phyloP scores from a whole-genome alignment of 306 rosid species.

The Vigna nakashimae region DNA sequence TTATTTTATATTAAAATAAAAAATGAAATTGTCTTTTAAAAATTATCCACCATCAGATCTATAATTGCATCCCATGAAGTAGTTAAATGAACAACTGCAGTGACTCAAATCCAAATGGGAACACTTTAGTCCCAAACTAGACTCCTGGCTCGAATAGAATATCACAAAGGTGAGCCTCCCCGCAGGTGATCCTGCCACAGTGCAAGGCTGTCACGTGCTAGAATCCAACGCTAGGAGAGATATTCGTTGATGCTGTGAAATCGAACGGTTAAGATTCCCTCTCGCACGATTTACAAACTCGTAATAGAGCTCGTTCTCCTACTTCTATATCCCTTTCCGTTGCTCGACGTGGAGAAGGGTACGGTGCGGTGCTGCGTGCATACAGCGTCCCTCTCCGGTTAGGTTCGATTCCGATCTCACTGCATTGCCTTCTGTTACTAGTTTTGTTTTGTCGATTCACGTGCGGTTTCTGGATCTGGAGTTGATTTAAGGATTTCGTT shows the following conservation, averaged over 20 bases:
- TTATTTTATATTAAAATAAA: too few relatives aligned
- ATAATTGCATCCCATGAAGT: neutral
- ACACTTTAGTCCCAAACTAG: neutral
- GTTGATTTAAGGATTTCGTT: neutral
- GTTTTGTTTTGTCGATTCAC: constrained; percentile 41
- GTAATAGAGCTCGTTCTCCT: neutral
- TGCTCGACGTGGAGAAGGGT: constrained; percentile 23
- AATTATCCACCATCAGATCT: neutral
- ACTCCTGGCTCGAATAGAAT: neutral
- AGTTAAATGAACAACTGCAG: neutral
- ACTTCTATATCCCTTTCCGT: constrained; percentile 31
- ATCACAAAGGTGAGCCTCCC: neutral
- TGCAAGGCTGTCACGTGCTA: constrained; percentile 53
- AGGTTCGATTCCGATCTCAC: constrained; percentile 8
- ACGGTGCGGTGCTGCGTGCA: neutral
- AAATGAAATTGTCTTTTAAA: too few relatives aligned
- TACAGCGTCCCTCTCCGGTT: constrained; percentile 1
- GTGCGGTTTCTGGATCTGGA: constrained; percentile 52
- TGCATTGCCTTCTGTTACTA: constrained; percentile 37
- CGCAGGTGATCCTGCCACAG: constrained; percentile 11
- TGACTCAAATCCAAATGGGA: too few relatives aligned
- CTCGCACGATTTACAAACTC: neutral
- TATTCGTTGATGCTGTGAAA: neutral
- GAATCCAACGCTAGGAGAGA: constrained; percentile 34
- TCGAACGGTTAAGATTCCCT: constrained; percentile 47